Evolutionary conservation across 2,329 filamentous ascomycete species (phyloP), one percentile per base, ranked within the genome.

Genomic region (Aspergillus neoniger): DNA sequence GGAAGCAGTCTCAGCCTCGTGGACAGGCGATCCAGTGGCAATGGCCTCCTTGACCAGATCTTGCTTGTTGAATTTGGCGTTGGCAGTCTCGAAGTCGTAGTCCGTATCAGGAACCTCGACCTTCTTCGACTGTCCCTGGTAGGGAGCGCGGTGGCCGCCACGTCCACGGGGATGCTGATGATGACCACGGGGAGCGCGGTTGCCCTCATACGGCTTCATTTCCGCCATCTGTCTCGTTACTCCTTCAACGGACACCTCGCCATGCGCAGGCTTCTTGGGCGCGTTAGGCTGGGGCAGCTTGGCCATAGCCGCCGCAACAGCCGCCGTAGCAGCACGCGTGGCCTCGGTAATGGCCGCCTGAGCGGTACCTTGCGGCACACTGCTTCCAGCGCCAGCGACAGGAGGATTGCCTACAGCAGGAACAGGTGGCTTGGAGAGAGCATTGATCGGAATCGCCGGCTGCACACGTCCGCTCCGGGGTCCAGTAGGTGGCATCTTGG

Each of bases 101-200:
- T 98, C 95, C 1, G 91, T 88, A 51, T 90, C 86, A 0, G 95
- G 95, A 2, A 99, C 91, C 56, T 96, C 93, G 32, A 98, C 87
- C 79, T 91, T 95, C 68, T 83, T 80, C 52, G 83, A 79, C 60
- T 80, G 74, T 50, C 74, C 72, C 38, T 77, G 79, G 44, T 75
- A 69, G 14, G 80, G 73, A 59, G 75, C 70, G 55, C 82, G 79
- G 61, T 78, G 72, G 44, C 75, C 77, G 32, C 81, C 80, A 57
- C 81, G 75, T 36, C 79, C 79, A 49, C 83, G 81, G 55, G 84
- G 74, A 57, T 70, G 64, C 21, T 76, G 77, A 60, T 76, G 77
- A 60, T 77, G 72, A 49, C 74, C 78, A 28, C 76, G 79, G 51
- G 66, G 67, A 55, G 65, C 68, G 58, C 75, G 78, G 60, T 70